phyloP scores from a whole-genome alignment of 208 protist species.

The Trypanosoma cruzi region DNA sequence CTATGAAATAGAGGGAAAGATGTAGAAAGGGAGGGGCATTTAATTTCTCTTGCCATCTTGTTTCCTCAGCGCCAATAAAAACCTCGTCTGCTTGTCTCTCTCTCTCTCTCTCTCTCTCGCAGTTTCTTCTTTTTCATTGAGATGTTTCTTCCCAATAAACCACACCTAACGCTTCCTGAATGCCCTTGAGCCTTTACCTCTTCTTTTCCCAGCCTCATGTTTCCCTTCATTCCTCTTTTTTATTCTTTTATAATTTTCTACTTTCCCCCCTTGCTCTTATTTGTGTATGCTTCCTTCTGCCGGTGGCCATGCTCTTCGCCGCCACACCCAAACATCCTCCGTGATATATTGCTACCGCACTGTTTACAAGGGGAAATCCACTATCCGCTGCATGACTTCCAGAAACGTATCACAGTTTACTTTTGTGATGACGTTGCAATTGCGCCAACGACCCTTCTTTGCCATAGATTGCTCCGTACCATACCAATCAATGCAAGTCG shows the following conservation, averaged over 20 bases:
- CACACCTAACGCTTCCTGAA: too few species aligned
- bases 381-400: constrained; percentile 48
- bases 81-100: too few species aligned
- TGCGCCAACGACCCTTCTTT: constrained; percentile 79
- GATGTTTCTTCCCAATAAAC: background rate
- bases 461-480: constrained; percentile 87
- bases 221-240: constrained; percentile 9
- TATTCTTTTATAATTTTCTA: background rate
- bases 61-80: too few species aligned
- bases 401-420: constrained; percentile 43
- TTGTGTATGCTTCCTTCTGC: constrained; percentile 3
- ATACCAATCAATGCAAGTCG: constrained; percentile 83
- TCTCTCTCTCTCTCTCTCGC: too few species aligned
- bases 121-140: background rate
- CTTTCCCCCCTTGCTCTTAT: background rate
- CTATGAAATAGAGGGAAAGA: too few species aligned
- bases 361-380: constrained; percentile 29
- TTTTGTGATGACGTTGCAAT: constrained; percentile 64
- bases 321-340: background rate
- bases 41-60: too few species aligned
- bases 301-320: too few species aligned
- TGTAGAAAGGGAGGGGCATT: too few species aligned
- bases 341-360: background rate
- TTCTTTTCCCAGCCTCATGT: background rate
- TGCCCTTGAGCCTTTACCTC: background rate